A percentile compares a stretch with the other conserved stretches of the same genome.
Evolutionary conservation across 352 stramenopile species (phyloP).

Genomic region (Globisporangium viniferum): DNA sequence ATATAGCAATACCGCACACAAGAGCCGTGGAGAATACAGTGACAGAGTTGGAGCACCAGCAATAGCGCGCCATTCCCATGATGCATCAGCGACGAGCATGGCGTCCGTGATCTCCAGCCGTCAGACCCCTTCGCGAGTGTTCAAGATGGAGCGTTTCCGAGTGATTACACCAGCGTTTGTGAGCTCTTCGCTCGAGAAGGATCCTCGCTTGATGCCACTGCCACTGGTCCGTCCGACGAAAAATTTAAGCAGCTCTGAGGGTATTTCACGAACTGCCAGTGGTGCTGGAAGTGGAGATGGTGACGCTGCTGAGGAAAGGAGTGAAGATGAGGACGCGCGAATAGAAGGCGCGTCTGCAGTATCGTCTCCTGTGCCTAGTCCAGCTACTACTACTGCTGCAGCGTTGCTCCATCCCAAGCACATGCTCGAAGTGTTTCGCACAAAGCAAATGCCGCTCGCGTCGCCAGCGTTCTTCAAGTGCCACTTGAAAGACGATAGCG

Average conservation of each 20-base stretch:
- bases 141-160: conserved; percentile 69
- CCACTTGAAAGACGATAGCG: conserved; percentile 32
- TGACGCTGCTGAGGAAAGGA: neutral
- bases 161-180: conserved; percentile 54
- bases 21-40: neutral
- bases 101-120: conserved; percentile 28
- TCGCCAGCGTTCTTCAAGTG: conserved; percentile 51
- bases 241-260: neutral
- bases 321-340: conserved; percentile 4
- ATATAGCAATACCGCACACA: neutral
- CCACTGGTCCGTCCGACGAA: conserved; percentile 10
- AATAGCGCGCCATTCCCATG: conserved; percentile 1
- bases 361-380: neutral
- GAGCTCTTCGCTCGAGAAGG: conserved; percentile 1
- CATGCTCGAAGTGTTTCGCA: conserved; percentile 71
- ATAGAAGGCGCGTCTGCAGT: neutral
- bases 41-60: neutral
- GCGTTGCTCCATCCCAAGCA: conserved; percentile 50
- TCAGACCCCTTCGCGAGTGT: conserved; percentile 42
- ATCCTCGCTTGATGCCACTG: neutral
- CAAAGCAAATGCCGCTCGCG: conserved; percentile 63
- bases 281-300: neutral
- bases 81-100: conserved; percentile 16
- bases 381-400: conserved; percentile 1
- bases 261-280: neutral